Base-by-base conservation (phyloP, 495 filamentous ascomycete species). In the Neurospora sp. region DNA sequence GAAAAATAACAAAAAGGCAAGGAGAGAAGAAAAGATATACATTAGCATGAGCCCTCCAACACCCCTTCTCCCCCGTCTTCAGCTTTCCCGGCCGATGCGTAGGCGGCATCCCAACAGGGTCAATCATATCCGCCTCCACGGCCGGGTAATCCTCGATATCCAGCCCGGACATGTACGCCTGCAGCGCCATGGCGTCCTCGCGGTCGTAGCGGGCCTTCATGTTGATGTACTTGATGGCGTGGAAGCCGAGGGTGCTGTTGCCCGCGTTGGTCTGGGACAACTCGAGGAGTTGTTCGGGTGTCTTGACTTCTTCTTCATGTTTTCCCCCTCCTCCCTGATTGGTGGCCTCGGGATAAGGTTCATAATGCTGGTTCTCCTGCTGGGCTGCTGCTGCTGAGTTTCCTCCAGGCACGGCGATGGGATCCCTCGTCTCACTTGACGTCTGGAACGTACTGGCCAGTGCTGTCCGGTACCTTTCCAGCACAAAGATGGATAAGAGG, bases 1-100 rank as follows among this genome's bases (percentile, higher is more conserved):
- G 3, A 46, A 46, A 14, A 48, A 8, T 3, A 39, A 35, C 5
- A 35, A 16, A 4, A 70, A 70, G n/a, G n/a, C n/a, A n/a, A 5
- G 11, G 46, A 37, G 8, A 48, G 14, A 39, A 39, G 12, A 35
- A n/a, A 39, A 12, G 12, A 27, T 41, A 10, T 37, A 77, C 72
- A 39, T 77, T 77, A 10, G 74, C 74, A 27, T 77, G 76, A 5
- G 76, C 76, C 20, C 74, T 72, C 74, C 74, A 77, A 61, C 74
- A 76, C 3, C 76, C 76, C 41, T 69, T 72, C 39, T 76, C 76
- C 35, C 74, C 72, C 14, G 27, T 37, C 68, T 71, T 74, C 39
- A 77, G 38, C 8, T 48, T 40, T 7, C 53, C 31, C 12, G 76
- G 76, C 3, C 74, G 48, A 61, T 77, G 72, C 5, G 76, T 74